Conservation (phyloP, 1,284 basidiomycete genomes). For the Naganishia sp. region DNA sequence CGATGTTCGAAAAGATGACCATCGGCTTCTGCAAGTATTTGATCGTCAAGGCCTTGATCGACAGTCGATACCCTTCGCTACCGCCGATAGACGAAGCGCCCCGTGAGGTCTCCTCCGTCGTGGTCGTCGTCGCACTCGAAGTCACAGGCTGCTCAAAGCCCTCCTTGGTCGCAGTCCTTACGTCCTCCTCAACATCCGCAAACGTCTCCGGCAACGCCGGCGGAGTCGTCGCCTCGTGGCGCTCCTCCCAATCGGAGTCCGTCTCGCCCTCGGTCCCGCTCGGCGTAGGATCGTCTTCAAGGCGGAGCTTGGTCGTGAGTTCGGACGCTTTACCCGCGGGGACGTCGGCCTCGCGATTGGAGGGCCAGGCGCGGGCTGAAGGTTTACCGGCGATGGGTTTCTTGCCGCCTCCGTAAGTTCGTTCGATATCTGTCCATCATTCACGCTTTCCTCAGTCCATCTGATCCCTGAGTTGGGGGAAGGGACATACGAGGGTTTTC, state of each 20-base stretch:
- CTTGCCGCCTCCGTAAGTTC: conserved; percentile 78
- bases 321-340: not conserved
- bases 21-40: conserved; percentile 88
- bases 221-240: conserved; percentile 18
- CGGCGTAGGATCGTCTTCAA: conserved; percentile 14
- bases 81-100: conserved; percentile 16
- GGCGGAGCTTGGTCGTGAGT: not conserved
- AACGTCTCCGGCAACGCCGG: not conserved
- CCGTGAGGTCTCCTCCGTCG: not conserved
- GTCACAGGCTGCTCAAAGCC: not conserved
- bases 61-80: conserved; percentile 39
- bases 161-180: conserved; percentile 6
- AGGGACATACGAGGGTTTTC: conserved; percentile 87
- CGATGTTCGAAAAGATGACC: conserved; percentile 77
- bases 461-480: conserved; percentile 31
- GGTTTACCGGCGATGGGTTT: conserved; percentile 68
- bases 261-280: conserved; percentile 31
- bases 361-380: conserved; percentile 2
- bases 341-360: not conserved
- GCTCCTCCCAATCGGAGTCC: conserved; percentile 24
- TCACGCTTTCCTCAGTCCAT: too few species aligned
- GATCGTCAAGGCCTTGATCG: conserved; percentile 86
- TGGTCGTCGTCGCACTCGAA: not conserved
- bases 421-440: conserved; percentile 72
- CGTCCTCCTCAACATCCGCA: not conserved